These are phyloP conservation scores for Lactarius indigo DNA, from an alignment of 768 basidiomycete species.

Conservation along the genomic window DNA sequence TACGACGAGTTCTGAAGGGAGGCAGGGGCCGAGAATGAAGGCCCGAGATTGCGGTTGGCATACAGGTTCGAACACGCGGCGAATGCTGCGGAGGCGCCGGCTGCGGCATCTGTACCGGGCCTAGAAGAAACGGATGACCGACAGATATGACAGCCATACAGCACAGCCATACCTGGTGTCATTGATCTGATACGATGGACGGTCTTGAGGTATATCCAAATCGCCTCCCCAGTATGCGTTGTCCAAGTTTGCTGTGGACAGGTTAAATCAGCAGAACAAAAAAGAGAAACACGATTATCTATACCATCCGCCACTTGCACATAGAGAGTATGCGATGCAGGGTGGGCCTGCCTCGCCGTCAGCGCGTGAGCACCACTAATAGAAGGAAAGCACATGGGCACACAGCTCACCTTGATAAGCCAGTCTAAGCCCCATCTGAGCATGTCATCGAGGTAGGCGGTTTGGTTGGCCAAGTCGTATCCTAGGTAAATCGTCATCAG, in stretches of 20 bases:
- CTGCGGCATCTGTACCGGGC: constrained; percentile 89
- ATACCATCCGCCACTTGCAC: constrained; percentile 71
- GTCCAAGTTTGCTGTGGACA: constrained; percentile 50
- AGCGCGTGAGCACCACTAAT: background rate
- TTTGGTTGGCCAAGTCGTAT: constrained; percentile 83
- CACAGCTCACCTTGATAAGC: constrained; percentile 72
- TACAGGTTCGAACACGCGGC: constrained; percentile 84
- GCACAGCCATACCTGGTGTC: constrained; percentile 42
- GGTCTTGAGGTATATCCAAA: constrained; percentile 63
- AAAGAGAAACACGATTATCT: background rate
- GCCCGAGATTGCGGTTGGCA: constrained; percentile 52
- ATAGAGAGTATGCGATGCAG: constrained; percentile 63
- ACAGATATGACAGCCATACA: background rate
- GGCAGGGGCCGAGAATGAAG: constrained; percentile 54
- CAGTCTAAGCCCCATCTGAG: constrained; percentile 90
- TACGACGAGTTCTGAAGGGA: constrained; percentile 72
- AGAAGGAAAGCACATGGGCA: background rate
- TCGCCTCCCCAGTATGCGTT: constrained; percentile 91
- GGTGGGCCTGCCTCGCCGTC: constrained; percentile 61
- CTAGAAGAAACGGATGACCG: constrained; percentile 29
- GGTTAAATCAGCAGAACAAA: background rate
- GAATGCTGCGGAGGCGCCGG: constrained; percentile 81
- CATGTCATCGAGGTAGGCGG: constrained; percentile 87
- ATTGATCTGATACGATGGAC: constrained; percentile 79
- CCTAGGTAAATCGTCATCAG: constrained; percentile 39